Conservation (phyloP, 768 basidiomycete genomes). For the Phanerochaete carnosa region DNA sequence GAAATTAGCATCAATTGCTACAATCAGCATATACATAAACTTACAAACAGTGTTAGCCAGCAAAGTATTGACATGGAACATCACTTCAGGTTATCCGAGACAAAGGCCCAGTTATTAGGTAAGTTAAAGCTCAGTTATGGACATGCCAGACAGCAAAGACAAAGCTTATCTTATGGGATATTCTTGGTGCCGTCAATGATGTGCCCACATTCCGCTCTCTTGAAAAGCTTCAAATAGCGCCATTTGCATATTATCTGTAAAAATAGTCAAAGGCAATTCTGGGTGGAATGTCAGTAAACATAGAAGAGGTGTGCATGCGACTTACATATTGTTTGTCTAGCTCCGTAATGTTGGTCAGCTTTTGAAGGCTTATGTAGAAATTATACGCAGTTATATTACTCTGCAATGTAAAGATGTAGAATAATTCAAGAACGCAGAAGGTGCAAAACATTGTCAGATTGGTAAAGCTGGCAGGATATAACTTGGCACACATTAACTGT, state of each 20-base stretch:
- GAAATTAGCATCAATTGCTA: constrained; percentile 30
- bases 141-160: constrained; percentile 22
- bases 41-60: constrained; percentile 10
- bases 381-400: constrained; percentile 7
- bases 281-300: not conserved
- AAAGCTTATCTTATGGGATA: constrained; percentile 12
- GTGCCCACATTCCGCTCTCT: constrained; percentile 20
- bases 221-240: constrained; percentile 18
- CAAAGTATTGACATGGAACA: not conserved
- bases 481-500: constrained; percentile 3
- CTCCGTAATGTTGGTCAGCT: not conserved
- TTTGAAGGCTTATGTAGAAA: constrained; percentile 5
- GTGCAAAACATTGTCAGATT: constrained; percentile 7
- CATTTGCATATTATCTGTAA: constrained; percentile 13
- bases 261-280: constrained; percentile 18
- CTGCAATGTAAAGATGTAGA: constrained; percentile 9
- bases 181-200: constrained; percentile 12
- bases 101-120: constrained; percentile 15
- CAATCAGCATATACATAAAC: constrained; percentile 22
- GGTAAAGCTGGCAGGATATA: constrained; percentile 5
- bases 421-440: constrained; percentile 4
- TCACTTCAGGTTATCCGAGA: constrained; percentile 12
- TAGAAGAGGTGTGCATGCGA: not conserved
- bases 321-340: constrained; percentile 5
- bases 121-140: constrained; percentile 21